A percentile compares a stretch with the other conserved stretches of the same genome.
phyloP scores from a whole-genome alignment of 2,329 filamentous ascomycete species.

The Alternaria panax region DNA sequence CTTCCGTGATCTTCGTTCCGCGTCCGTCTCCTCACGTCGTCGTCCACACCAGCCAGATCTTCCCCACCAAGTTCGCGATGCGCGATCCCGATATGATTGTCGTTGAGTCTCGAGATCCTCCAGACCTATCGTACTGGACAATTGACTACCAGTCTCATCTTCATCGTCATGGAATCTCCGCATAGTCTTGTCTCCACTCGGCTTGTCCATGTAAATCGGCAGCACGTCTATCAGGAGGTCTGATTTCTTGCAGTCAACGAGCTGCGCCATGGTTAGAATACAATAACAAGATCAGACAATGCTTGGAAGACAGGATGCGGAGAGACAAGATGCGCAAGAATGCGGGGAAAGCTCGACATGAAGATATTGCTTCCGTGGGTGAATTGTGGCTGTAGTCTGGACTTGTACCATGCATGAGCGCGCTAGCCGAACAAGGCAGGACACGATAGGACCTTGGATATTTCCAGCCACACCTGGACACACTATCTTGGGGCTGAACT shows the following conservation, averaged over 20 bases:
- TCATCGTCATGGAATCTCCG: conserved; percentile 18
- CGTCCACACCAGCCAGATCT: conserved; percentile 5
- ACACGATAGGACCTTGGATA: neutral
- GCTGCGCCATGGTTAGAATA: conserved; percentile 8
- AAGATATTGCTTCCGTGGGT: neutral
- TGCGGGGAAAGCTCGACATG: neutral
- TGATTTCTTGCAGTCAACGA: conserved; percentile 2
- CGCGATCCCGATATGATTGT: conserved; percentile 13
- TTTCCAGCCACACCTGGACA: neutral
- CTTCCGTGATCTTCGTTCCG: neutral
- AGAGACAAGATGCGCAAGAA: neutral
- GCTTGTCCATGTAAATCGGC: conserved; percentile 6
- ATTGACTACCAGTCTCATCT: conserved; percentile 17
- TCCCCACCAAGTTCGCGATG: conserved; percentile 7
- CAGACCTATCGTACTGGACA: conserved; percentile 8
- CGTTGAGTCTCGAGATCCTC: conserved; percentile 8
- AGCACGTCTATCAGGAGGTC: conserved; percentile 10
- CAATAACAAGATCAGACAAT: neutral
- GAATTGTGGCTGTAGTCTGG: neutral
- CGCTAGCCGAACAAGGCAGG: neutral
- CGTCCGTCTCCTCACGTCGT: conserved; percentile 4
- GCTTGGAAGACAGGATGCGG: neutral
- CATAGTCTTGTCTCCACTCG: neutral
- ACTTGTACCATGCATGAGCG: neutral
- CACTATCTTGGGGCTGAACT: neutral